A percentile compares a stretch with the other conserved stretches of the same genome.
These are phyloP conservation scores for Aspergillus persii DNA, from an alignment of 2,329 filamentous ascomycete species.

Conservation along the genomic window DNA sequence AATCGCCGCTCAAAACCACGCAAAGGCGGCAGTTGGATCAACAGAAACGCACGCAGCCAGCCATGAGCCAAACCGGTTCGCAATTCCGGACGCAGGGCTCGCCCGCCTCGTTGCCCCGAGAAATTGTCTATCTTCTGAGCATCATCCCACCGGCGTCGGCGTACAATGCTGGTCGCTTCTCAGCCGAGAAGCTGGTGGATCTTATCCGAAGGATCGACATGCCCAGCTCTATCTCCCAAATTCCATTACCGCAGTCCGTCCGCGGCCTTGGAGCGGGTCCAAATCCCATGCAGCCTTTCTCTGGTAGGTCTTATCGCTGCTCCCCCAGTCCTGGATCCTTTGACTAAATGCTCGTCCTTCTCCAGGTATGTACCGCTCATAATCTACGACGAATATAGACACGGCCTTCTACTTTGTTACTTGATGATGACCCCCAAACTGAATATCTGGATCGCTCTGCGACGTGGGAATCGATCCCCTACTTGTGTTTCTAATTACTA, in stretches of 20 bases:
- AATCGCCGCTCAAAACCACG: constrained; percentile 87
- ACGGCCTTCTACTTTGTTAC: background rate
- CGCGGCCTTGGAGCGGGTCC: constrained; percentile 30
- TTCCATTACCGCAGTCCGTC: constrained; percentile 34
- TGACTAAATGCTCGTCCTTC: background rate
- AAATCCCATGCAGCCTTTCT: constrained; percentile 21
- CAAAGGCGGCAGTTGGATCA: constrained; percentile 83
- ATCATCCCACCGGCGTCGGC: constrained; percentile 71
- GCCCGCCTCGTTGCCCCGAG: constrained; percentile 69
- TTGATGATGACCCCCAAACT: background rate
- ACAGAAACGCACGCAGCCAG: constrained; percentile 52
- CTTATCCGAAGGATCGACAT: constrained; percentile 68
- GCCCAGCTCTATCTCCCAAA: constrained; percentile 51
- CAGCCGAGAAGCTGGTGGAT: constrained; percentile 67
- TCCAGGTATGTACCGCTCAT: constrained; percentile 10
- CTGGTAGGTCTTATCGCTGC: constrained; percentile 27
- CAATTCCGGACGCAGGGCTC: constrained; percentile 52
- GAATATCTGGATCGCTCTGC: background rate
- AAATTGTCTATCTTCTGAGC: constrained; percentile 61
- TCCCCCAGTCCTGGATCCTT: background rate
- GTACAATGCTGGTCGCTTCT: constrained; percentile 71
- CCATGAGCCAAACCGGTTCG: constrained; percentile 28
- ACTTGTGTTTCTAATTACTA: constrained; percentile 5
- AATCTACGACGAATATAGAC: constrained; percentile 9
- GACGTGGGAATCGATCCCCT: background rate